Evolutionary conservation across 805 yeast genomes (phyloP).

Genomic region (Candida palmyrensis): DNA sequence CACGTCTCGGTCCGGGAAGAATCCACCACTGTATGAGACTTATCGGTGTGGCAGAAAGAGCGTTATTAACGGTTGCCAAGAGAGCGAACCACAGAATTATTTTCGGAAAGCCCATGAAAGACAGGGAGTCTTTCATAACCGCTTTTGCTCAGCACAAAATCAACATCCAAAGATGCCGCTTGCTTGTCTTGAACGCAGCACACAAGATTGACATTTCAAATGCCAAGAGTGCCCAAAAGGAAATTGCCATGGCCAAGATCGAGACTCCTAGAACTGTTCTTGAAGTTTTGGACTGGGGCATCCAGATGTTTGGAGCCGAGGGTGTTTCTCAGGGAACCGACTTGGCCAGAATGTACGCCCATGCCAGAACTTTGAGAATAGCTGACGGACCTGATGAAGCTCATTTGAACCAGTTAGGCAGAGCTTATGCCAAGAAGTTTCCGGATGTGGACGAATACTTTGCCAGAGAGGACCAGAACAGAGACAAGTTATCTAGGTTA

Average conservation of each 20-base stretch:
- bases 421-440: slow-evolving; percentile 38
- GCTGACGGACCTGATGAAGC: slow-evolving; percentile 74
- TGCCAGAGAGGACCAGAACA: slow-evolving; percentile 14
- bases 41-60: slow-evolving; percentile 57
- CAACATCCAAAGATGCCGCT: slow-evolving; percentile 48
- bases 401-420: slow-evolving; percentile 53
- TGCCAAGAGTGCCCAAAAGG: slow-evolving; percentile 50
- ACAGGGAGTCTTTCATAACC: slow-evolving; percentile 46
- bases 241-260: slow-evolving; percentile 60
- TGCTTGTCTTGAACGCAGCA: slow-evolving; percentile 58
- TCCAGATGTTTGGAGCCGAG: slow-evolving; percentile 62
- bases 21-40: slow-evolving; percentile 67
- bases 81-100: slow-evolving; percentile 51
- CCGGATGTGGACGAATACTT: slow-evolving; percentile 31
- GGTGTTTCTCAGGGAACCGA: slow-evolving; percentile 61
- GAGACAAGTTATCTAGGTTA: slow-evolving; percentile 20
- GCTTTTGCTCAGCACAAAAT: slow-evolving; percentile 50
- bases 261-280: slow-evolving; percentile 54
- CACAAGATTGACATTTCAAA: slow-evolving; percentile 49
- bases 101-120: slow-evolving; percentile 45
- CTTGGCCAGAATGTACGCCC: slow-evolving; percentile 48
- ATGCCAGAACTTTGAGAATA: slow-evolving; percentile 50
- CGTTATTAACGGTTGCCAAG: slow-evolving; percentile 41
- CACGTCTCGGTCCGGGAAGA: slow-evolving; percentile 65
- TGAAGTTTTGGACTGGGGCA: slow-evolving; percentile 53